A percentile compares a stretch with the other conserved stretches of the same genome.
Conservation (phyloP, 192 early-diverging fungal species). For the Linnemannia schmuckeri region DNA sequence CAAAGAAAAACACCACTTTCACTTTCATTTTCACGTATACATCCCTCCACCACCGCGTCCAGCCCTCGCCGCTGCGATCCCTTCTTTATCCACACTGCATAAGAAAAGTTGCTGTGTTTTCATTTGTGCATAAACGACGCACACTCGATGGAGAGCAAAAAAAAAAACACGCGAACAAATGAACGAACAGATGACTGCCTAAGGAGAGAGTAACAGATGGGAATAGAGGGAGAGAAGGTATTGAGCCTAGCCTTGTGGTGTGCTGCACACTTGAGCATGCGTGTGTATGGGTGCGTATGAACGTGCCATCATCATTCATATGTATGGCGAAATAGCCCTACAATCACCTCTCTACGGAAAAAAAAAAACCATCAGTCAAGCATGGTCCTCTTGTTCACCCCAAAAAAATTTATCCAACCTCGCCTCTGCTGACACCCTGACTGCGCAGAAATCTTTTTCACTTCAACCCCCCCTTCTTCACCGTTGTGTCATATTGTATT, state of each 20-base stretch:
- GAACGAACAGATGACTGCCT: not conserved
- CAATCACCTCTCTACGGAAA: not conserved
- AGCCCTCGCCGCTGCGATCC: too few relatives aligned
- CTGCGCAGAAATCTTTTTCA: slow-evolving; percentile 1
- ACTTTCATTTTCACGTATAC: not conserved
- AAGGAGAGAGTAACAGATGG: not conserved
- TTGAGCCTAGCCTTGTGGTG: not conserved
- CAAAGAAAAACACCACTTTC: not conserved
- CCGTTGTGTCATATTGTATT: not conserved
- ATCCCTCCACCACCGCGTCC: not conserved
- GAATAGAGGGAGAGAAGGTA: not conserved
- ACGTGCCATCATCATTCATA: not conserved
- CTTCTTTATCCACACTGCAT: too few relatives aligned
- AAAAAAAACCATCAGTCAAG: not conserved
- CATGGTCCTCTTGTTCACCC: not conserved
- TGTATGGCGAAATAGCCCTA: not conserved
- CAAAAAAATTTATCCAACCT: not conserved
- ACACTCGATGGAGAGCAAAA: not conserved
- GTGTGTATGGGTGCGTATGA: not conserved
- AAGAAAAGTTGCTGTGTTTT: not conserved
- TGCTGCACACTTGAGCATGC: not conserved
- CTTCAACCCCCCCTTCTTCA: not conserved
- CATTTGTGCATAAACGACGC: not conserved
- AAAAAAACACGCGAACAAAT: too few relatives aligned
- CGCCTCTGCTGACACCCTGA: not conserved